A percentile compares a stretch with the other conserved stretches of the same genome.
phyloP scores from a whole-genome alignment of 2,329 filamentous ascomycete species.

The Paradendryphiella salina region DNA sequence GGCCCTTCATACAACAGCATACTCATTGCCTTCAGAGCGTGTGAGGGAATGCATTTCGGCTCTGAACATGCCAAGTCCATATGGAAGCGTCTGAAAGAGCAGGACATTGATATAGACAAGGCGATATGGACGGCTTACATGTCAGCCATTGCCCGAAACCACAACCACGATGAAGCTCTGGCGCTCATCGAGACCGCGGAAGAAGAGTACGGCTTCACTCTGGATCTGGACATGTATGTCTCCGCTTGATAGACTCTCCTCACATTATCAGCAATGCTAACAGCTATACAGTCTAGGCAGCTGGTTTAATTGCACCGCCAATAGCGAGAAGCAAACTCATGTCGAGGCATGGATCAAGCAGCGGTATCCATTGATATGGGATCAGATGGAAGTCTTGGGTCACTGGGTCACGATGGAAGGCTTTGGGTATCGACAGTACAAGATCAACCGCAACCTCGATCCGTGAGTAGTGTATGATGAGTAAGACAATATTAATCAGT shows the following conservation, averaged over 20 bases:
- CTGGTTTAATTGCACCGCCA: constrained; percentile 73
- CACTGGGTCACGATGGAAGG: constrained; percentile 42
- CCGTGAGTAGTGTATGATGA: constrained; percentile 25
- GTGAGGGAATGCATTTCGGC: constrained; percentile 62
- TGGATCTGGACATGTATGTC: constrained; percentile 73
- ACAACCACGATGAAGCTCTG: constrained; percentile 68
- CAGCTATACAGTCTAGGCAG: constrained; percentile 64
- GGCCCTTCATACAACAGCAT: constrained; percentile 83
- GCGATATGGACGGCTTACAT: constrained; percentile 76
- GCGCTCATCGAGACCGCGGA: constrained; percentile 69
- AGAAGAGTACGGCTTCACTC: constrained; percentile 65
- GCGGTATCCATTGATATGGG: constrained; percentile 71
- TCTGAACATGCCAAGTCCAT: constrained; percentile 58
- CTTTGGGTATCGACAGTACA: constrained; percentile 43
- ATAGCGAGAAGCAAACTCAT: constrained; percentile 65
- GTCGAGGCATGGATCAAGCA: constrained; percentile 75
- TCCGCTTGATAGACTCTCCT: not conserved
- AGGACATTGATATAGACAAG: constrained; percentile 78
- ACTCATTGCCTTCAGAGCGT: constrained; percentile 77
- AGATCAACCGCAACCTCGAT: constrained; percentile 41
- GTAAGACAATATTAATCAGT: not conserved
- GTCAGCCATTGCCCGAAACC: constrained; percentile 73
- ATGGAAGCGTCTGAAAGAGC: constrained; percentile 69
- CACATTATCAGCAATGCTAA: constrained; percentile 15
- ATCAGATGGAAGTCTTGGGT: constrained; percentile 62